Evolutionary conservation across 257 asterid species (phyloP), one percentile per base, ranked within the genome.

Genomic region (Nicotiana sylvestris): DNA sequence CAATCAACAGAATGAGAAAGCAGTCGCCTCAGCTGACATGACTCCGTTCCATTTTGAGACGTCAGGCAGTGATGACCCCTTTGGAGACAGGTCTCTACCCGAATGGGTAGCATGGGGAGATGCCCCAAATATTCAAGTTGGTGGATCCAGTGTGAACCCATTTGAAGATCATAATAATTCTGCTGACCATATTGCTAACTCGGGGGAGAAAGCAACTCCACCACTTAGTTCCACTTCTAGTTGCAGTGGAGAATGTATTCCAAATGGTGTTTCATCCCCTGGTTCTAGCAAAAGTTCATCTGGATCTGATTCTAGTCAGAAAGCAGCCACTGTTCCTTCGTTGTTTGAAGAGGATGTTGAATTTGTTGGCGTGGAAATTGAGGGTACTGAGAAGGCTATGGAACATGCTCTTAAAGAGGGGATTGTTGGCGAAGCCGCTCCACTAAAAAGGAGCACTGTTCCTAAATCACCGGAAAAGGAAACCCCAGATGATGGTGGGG

Each of bases 101-200:
- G 97, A 96, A 86, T 96, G 98, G 99, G 97, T 90, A 57, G 97
- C 94, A 78, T 94, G 98, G 98, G 97, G 95, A 0, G 94, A 90
- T 67, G 84, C 93, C 55, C 77, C 97, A 8, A 91, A 94, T 82
- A 83, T 90, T 83, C 93, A 86, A 81, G 91, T 83, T 37, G 89
- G 91, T 70, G 91, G 94, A 53, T 88, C 99, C 1, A 88, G 89
- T 32, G 77, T 87, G 62, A 94, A 96, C 83, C 98, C 98, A 7
- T 94, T 94, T 78, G 91, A 84, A 18, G 97, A 93, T 80, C 88
- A 77, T 25, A 84, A 53, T 51, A 80, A 83, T 83, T 46, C 79
- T 17, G n/a, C 46, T 32, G 87, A 80, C 77, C 83, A 83, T 74
- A 70, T 80, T n/a, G 83, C 84, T 60, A 80, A 85, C 76, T 29